Evolutionary conservation across 345 rosid species (phyloP).

Genomic region (Syzygium aqueum): DNA sequence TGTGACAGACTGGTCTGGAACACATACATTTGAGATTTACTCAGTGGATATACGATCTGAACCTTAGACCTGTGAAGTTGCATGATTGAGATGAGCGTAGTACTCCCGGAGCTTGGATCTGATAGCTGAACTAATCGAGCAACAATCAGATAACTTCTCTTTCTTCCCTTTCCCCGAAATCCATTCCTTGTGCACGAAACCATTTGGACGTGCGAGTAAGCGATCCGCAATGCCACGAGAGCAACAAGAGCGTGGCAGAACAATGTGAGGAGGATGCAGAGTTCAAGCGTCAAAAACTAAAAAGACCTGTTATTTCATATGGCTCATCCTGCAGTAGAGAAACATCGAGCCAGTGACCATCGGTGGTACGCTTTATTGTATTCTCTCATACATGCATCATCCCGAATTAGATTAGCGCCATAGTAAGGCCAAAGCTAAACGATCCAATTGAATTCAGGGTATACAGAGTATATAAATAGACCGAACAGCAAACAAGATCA

Average conservation of each 20-base stretch:
- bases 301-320: background rate
- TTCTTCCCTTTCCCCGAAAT: background rate
- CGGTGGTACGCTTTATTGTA: background rate
- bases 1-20: too few species aligned
- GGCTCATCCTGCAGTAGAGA: background rate
- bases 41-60: background rate
- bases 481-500: background rate
- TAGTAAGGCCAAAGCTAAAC: background rate
- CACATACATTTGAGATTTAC: too few species aligned
- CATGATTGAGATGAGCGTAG: background rate
- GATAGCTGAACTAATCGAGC: background rate
- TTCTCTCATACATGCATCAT: background rate
- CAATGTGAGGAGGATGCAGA: background rate
- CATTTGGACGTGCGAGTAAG: background rate
- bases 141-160: background rate
- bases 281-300: background rate
- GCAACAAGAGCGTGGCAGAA: background rate
- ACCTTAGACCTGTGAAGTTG: background rate
- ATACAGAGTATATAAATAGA: background rate
- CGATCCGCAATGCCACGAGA: background rate
- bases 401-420: background rate
- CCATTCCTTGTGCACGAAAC: background rate
- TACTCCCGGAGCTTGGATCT: background rate
- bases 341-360: background rate
- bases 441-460: background rate